These are phyloP conservation scores for Globisporangium irregulare DNA, from an alignment of 352 stramenopile genomes.

Conservation along the genomic window DNA sequence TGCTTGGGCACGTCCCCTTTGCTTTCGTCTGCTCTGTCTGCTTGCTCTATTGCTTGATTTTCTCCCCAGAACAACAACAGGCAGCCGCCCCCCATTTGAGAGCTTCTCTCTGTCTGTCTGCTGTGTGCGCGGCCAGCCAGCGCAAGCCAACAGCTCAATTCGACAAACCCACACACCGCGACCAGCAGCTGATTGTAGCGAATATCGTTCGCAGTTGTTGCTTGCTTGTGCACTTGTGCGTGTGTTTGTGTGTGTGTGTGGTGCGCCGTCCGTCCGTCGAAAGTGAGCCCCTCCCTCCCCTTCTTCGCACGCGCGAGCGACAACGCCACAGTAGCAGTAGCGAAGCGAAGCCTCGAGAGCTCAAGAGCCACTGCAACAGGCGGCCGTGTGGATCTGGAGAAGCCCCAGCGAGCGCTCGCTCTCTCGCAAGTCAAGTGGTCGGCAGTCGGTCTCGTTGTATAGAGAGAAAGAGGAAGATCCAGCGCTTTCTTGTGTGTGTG, in stretches of 20 bases:
- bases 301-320: background rate
- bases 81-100: no score
- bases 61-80: no score
- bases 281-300: background rate
- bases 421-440: background rate
- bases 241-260: constrained; percentile 1
- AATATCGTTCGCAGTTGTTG: constrained; percentile 2
- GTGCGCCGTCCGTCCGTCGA: background rate
- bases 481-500: background rate
- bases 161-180: background rate
- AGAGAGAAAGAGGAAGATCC: constrained; percentile 8
- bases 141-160: background rate
- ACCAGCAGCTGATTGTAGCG: background rate
- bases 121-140: background rate
- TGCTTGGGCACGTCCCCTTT: no score
- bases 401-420: background rate
- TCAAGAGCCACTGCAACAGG: background rate
- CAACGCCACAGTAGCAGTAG: background rate
- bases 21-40: no score
- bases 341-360: background rate
- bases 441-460: background rate
- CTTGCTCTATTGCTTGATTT: no score
- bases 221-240: background rate
- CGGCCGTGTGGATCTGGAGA: background rate
- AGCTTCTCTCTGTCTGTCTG: background rate